A percentile compares a stretch with the other conserved stretches of the same genome.
Conservation (phyloP, 164 flowering plant species). For the Magnolia kwangsiensis region DNA sequence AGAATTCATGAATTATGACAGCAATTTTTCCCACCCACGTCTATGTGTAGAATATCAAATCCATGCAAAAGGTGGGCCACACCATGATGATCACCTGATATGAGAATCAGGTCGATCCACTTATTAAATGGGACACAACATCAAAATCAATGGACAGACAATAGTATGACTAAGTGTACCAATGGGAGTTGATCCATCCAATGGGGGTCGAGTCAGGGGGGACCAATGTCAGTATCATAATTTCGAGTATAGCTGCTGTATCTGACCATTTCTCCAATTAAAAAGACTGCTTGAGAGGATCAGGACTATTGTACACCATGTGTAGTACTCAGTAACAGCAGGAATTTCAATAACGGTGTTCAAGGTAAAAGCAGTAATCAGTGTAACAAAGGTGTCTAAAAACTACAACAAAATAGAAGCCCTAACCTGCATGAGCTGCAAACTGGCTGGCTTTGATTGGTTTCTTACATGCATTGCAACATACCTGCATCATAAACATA, state of each 20-base stretch:
- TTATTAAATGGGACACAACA: too few relatives aligned
- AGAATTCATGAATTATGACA: too few relatives aligned
- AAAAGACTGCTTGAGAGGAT: not conserved
- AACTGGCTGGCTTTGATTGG: slow-evolving; percentile 79
- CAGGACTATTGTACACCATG: not conserved
- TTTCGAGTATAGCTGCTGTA: not conserved
- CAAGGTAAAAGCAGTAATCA: not conserved
- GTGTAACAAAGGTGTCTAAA: not conserved
- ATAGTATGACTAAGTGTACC: too few relatives aligned
- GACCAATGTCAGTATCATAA: not conserved
- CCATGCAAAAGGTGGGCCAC: too few relatives aligned
- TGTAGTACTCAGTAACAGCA: not conserved
- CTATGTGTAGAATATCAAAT: too few relatives aligned
- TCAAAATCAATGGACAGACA: too few relatives aligned
- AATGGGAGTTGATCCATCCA: too few relatives aligned
- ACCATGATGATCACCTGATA: too few relatives aligned
- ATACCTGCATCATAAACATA: slow-evolving; percentile 43
- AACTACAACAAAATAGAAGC: not conserved
- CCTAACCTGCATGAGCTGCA: slow-evolving; percentile 77
- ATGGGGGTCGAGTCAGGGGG: not conserved
- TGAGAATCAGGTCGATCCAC: too few relatives aligned
- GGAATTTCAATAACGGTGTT: not conserved
- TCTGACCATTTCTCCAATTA: too few relatives aligned
- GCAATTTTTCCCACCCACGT: too few relatives aligned
- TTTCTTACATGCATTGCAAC: slow-evolving; percentile 82